Evolutionary conservation across 805 yeast species (phyloP).

Genomic region (Phaffomyces opuntiae): DNA sequence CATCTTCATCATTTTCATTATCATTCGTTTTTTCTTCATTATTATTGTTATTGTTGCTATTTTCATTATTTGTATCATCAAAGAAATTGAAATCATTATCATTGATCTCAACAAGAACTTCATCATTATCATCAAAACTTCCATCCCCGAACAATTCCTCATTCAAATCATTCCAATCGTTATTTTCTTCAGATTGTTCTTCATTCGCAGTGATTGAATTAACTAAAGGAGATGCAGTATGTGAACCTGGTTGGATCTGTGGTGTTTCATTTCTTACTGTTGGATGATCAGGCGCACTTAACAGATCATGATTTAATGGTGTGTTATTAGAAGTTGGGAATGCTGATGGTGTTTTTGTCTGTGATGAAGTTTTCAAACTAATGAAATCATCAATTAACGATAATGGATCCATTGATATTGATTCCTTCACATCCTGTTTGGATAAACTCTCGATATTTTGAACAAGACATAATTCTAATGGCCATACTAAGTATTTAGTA

Average conservation of each 20-base stretch:
- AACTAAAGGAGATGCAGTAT: background rate
- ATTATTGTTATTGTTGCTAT: slow-evolving; percentile 17
- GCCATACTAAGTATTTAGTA: slow-evolving; percentile 63
- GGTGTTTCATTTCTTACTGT: slow-evolving; percentile 3
- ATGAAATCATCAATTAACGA: slow-evolving; percentile 33
- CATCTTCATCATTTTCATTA: slow-evolving; percentile 1
- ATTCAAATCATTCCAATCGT: slow-evolving; percentile 24
- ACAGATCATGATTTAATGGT: slow-evolving; percentile 12
- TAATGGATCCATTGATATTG: slow-evolving; percentile 24
- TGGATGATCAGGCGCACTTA: slow-evolving; percentile 3
- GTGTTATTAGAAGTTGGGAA: slow-evolving; percentile 21
- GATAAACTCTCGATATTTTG: slow-evolving; percentile 32
- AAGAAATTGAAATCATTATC: slow-evolving; percentile 25
- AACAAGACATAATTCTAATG: slow-evolving; percentile 54
- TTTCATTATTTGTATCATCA: slow-evolving; percentile 24
- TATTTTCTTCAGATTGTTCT: background rate
- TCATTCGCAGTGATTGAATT: background rate
- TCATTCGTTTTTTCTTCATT: slow-evolving; percentile 8
- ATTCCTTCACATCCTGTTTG: background rate
- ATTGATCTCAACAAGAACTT: slow-evolving; percentile 17
- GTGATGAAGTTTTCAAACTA: slow-evolving; percentile 31
- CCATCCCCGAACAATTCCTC: slow-evolving; percentile 28
- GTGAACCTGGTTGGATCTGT: background rate
- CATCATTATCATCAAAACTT: slow-evolving; percentile 16
- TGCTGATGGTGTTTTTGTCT: slow-evolving; percentile 29